Conservation (phyloP, 345 rosid species). For the Iberis pinnata region DNA sequence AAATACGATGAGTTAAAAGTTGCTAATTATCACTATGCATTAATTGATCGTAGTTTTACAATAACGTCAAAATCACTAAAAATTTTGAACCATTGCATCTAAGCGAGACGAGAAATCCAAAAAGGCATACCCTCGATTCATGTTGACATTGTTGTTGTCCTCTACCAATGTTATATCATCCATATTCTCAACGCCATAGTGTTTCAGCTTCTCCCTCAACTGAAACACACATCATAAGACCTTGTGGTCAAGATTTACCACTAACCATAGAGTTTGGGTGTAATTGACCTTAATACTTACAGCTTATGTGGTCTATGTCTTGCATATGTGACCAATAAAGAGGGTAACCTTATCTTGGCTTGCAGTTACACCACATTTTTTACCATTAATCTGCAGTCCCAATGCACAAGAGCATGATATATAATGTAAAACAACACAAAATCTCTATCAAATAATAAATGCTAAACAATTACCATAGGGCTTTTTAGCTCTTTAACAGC, state of each 20-base stretch:
- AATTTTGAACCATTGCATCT: constrained; percentile 93
- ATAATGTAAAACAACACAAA: constrained; percentile 29
- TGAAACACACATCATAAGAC: constrained; percentile 43
- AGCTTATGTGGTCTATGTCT: constrained; percentile 85
- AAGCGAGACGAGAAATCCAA: constrained; percentile 88
- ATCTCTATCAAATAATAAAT: constrained; percentile 31
- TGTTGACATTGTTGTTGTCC: constrained; percentile 73
- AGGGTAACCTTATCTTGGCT: constrained; percentile 97
- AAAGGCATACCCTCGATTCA: constrained; percentile 98
- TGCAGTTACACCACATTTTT: constrained; percentile 91
- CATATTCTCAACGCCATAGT: constrained; percentile 80
- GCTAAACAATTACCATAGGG: constrained; percentile 68
- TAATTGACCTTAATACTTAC: constrained; percentile 56
- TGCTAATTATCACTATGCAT: too few species aligned
- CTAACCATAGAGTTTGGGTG: constrained; percentile 25
- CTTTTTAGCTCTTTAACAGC: constrained; percentile 73
- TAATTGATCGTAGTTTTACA: too few species aligned
- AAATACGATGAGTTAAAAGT: too few species aligned
- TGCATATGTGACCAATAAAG: constrained; percentile 92
- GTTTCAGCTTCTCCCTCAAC: constrained; percentile 96
- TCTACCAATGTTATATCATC: constrained; percentile 90
- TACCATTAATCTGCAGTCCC: constrained; percentile 87
- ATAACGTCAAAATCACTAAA: too few species aligned
- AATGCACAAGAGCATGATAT: constrained; percentile 33
- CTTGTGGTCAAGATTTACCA: constrained; percentile 25